Percentiles rank a stretch among this genome's conserved stretches.
Conservation (phyloP, 768 basidiomycete species). For the Leccinum aurantiacum region DNA sequence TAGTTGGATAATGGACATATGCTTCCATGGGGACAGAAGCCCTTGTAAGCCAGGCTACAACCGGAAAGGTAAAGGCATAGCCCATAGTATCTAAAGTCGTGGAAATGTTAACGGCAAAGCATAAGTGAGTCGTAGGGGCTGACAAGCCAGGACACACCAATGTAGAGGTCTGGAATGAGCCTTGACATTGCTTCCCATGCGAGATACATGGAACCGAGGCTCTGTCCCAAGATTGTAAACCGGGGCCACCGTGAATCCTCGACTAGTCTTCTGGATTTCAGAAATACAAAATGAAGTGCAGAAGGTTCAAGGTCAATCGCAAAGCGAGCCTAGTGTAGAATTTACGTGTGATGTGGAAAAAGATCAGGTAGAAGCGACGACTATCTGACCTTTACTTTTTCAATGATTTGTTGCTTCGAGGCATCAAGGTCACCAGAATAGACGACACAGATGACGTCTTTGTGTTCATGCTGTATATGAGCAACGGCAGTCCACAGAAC, state of each 20-base stretch:
- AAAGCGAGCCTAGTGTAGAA: conserved; percentile 65
- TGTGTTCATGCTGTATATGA: conserved; percentile 66
- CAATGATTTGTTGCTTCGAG: conserved; percentile 76
- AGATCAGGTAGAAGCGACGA: neutral
- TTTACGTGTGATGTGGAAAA: neutral
- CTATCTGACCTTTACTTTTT: conserved; percentile 68
- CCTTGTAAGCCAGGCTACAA: conserved; percentile 55
- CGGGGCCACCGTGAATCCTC: conserved; percentile 82
- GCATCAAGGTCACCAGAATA: conserved; percentile 88
- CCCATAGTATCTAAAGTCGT: conserved; percentile 86
- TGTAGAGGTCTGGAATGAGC: conserved; percentile 86
- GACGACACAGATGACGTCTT: conserved; percentile 68
- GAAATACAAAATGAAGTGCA: conserved; percentile 78
- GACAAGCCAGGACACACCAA: conserved; percentile 54
- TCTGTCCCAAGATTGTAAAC: conserved; percentile 94
- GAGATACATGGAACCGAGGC: conserved; percentile 80
- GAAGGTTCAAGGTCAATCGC: conserved; percentile 67
- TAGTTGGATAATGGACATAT: conserved; percentile 96
- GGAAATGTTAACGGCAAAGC: conserved; percentile 1
- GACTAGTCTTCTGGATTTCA: conserved; percentile 66
- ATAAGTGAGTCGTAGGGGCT: neutral
- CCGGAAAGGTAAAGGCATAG: conserved; percentile 89
- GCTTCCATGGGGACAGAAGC: conserved; percentile 75
- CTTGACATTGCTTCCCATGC: conserved; percentile 79
- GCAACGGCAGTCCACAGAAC: conserved; percentile 92